Evolutionary conservation across 2,329 filamentous ascomycete genomes (phyloP), one percentile per base, ranked within the genome.

Genomic region (Xylaria sp.): DNA sequence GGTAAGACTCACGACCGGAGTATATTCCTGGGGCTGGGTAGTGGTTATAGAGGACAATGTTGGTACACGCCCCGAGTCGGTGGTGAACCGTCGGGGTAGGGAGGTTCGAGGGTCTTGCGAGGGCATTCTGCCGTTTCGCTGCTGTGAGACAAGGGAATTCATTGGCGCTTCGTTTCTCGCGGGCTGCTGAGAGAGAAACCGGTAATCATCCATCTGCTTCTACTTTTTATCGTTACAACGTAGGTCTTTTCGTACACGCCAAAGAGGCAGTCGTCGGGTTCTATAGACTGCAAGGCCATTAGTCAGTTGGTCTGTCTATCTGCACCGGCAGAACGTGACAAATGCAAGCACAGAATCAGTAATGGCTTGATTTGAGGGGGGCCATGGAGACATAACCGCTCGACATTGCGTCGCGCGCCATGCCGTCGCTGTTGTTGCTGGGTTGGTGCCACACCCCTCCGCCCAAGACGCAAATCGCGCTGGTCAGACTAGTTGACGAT

Each of bases 11-110:
- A 75, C 75, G 48, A 78, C 79, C 61, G 78, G 75, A 67, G 81
- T 77, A 76, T 86, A 86, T 70, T 88, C 86, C 75, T 85, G 83
- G 65, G 81, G 75, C 64, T 86, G 86, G 59, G 82, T 81, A 7
- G 68, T 68, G 47, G 86, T 85, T 78, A 94, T 82, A 69, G 88
- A 87, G 66, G 86, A 88, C 81, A 93, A 84, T 78, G 92, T 93
- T 80, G 92, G 91, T 81, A 95, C 84, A 86, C 94, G 87, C 81
- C 93, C 86, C 82, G 93, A 90, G 82, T 97, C 97, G 66, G 94
- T 96, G 71, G 95, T 98, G 82, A 98, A 98, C 78, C 95, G 92
- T 77, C 95, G 91, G 81, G 94, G 93, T 79, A 98, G 85, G 75
- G 90, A 90, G 71, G 89, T 88, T 81, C 94, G 90, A 73, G 88